Evolutionary conservation across 2,329 filamentous ascomycete genomes (phyloP), one percentile per base, ranked within the genome.

Genomic region (Aspergillus sp.): DNA sequence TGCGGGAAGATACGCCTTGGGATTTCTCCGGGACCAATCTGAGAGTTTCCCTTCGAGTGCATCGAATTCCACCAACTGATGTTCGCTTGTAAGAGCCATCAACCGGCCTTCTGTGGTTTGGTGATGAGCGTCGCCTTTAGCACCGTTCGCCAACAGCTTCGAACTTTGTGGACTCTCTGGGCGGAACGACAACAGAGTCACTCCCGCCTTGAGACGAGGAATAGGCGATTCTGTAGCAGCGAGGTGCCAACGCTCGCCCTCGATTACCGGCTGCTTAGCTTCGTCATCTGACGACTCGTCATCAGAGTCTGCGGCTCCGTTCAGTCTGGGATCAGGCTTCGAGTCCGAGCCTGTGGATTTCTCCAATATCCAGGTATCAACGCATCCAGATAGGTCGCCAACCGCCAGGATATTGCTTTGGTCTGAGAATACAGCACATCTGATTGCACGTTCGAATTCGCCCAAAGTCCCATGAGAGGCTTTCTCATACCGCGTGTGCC

Each of bases 11-110:
- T 77, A 79, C 10, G 79, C 77, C n/a, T 83, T 80, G 4, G 85
- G 83, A 63, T 97, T 95, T 34, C 86, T 79, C 53, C 87, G 79
- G 6, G 88, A 88, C 93, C 93, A 98, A 33, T 86, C 78, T 4
- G 85, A 88, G 7, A 97, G 72, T 12, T 79, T 80, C 40, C 90
- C 90, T 42, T 79, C 76, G n/a, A 84, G 73, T 34, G 88, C 79
- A 57, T 94, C 81, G 65, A 97, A 87, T 45, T 93, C 80, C 52
- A 87, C 79, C 38, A 97, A 70, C 48, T 89, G 74, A 48, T 83
- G 80, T 44, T 78, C 74, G 9, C 79, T 76, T 19, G 81, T 85
- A 38, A 86, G 64, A n/a, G 81, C 67, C 48, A 85, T 69, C 5
- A 86, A 67, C 12, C 72, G 70, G 44, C 79, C 73, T 52, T 79